phyloP scores from a whole-genome alignment of 139 green algal genomes.

The Micromonas pusilla region DNA sequence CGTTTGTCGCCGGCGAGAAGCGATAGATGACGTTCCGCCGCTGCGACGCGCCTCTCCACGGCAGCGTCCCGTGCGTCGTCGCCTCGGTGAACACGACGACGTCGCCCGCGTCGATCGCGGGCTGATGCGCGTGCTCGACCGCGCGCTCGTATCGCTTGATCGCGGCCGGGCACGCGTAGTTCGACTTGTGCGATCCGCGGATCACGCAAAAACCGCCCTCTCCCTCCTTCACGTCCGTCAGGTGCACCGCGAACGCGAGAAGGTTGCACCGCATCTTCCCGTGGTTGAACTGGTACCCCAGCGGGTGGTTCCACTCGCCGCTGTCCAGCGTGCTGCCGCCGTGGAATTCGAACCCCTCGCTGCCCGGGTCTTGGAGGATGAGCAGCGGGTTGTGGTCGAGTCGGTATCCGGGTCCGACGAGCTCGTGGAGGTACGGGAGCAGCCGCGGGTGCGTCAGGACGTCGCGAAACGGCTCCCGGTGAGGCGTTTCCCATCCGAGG shows the following conservation, averaged over 20 bases:
- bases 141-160: conserved; percentile 17
- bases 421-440: conserved; percentile 25
- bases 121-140: conserved; percentile 16
- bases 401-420: conserved; percentile 27
- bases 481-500: conserved; percentile 17
- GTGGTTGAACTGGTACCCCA: conserved; percentile 12
- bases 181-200: conserved; percentile 30
- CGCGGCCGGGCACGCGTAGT: conserved; percentile 16
- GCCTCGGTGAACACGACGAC: conserved; percentile 31
- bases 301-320: not conserved
- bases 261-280: conserved; percentile 15
- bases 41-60: conserved; percentile 18
- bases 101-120: conserved; percentile 18
- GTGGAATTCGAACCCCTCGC: conserved; percentile 27
- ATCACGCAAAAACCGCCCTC: conserved; percentile 31
- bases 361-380: conserved; percentile 23
- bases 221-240: conserved; percentile 23
- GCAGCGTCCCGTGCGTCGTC: conserved; percentile 31
- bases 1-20: conserved; percentile 16
- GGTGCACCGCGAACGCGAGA: conserved; percentile 15
- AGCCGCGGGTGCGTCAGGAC: conserved; percentile 19
- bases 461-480: conserved; percentile 19
- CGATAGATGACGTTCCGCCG: conserved; percentile 23
- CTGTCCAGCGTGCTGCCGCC: conserved; percentile 1
- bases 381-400: conserved; percentile 30